Evolutionary conservation across 805 yeast genomes (phyloP), one percentile per base, ranked within the genome.

Genomic region (Schizosaccharomyces osmophilus): DNA sequence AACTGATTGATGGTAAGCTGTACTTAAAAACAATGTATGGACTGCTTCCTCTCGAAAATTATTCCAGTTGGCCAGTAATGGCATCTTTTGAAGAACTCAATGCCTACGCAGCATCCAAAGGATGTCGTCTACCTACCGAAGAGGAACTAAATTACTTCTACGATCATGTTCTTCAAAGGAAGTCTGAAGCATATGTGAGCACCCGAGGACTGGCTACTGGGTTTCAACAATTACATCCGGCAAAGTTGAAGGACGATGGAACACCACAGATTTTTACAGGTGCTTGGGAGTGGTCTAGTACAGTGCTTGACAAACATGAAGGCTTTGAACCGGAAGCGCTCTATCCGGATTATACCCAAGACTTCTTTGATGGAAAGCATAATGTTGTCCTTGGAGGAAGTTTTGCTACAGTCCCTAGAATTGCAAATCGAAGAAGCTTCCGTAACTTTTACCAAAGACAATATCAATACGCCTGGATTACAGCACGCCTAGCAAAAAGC

Each of bases 351-450:
- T 65, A 65, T 55, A 64, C 67, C 15, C 58, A 63, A 29, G 67
- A 65, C 54, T 65, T 65, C 60, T 65, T 65, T 60, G 67, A 65
- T 45, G 66, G 66, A 9, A 65, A 64, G 41, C 67, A 65, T 59
- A 65, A 65, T 51, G 61, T 65, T 11, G 67, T 65, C n/a, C 59
- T 65, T 42, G 67, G 67, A 13, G 67, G 67, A 17, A 64, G 66
- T 9, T 65, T 67, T 66, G 64, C 66, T 9, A 65, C 67, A 24
- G 61, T 36, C 39, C 64, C 66, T 15, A 59, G 67, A 11, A 45
- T 65, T 26, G 59, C 63, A 3, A 64, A 62, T 15, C 36, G 67
- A 24, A 54, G 64, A 17, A 64, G 64, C 57, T 65, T 65, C 54
- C 59, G 67, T 45, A 65, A 65, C 59, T 65, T 67, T 66, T 65